Percentiles rank a stretch among this genome's conserved stretches.
phyloP scores from a whole-genome alignment of 805 yeast genomes.

The Cyberlindnera mrakii region DNA sequence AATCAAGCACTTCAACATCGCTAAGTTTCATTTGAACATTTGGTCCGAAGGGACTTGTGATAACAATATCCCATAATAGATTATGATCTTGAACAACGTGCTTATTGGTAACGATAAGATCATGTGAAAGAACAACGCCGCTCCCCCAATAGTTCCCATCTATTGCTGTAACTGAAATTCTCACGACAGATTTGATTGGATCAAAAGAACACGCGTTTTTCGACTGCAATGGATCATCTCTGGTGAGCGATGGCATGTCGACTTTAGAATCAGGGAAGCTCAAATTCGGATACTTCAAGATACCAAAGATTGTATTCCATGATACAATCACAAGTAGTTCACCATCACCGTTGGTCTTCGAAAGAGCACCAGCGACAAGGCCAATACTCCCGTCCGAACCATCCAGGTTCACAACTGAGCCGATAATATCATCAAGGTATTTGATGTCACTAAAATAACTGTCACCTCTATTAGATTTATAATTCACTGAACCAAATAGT shows the following conservation, averaged over 20 bases:
- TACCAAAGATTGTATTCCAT: conserved; percentile 18
- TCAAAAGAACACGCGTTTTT: conserved; percentile 1
- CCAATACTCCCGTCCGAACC: conserved; percentile 14
- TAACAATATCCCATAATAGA: conserved; percentile 6
- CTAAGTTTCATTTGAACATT: conserved; percentile 1
- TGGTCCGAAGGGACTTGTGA: conserved; percentile 8
- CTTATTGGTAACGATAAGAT: conserved; percentile 19
- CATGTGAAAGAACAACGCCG: conserved; percentile 17
- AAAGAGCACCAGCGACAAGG: conserved; percentile 17
- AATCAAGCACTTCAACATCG: conserved; percentile 9
- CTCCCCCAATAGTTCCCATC: conserved; percentile 25
- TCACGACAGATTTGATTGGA: conserved; percentile 17
- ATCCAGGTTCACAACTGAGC: conserved; percentile 18
- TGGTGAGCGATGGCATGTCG: not conserved
- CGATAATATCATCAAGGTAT: conserved; percentile 23
- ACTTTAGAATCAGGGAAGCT: not conserved
- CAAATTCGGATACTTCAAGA: conserved; percentile 8
- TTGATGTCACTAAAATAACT: conserved; percentile 21
- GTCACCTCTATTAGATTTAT: conserved; percentile 8
- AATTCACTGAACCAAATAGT: conserved; percentile 16
- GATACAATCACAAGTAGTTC: conserved; percentile 19
- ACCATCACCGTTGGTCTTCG: conserved; percentile 26
- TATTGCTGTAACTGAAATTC: conserved; percentile 16
- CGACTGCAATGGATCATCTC: not conserved
- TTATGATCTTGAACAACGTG: conserved; percentile 20